A percentile compares a stretch with the other conserved stretches of the same genome.
These are phyloP conservation scores for Aspergillus bertholletiae DNA, from an alignment of 495 filamentous ascomycete species.

Conservation along the genomic window DNA sequence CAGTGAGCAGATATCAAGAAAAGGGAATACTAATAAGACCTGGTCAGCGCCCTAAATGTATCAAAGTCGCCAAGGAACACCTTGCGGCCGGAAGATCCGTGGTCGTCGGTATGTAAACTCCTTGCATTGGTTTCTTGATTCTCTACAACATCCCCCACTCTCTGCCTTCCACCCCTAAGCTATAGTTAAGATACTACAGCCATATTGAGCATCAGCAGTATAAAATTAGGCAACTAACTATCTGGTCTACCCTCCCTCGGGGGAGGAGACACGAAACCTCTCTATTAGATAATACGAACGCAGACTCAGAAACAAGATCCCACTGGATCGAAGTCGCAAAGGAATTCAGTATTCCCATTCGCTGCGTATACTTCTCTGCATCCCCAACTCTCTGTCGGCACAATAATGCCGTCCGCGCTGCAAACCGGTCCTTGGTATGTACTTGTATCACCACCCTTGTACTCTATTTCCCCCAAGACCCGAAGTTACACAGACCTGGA, in stretches of 20 bases:
- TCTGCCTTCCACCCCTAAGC: background rate
- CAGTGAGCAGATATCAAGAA: background rate
- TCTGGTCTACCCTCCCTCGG: background rate
- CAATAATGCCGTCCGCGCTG: slow-evolving; percentile 79
- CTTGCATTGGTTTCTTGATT: slow-evolving; percentile 8
- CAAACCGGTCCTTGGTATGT: slow-evolving; percentile 50
- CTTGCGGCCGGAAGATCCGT: slow-evolving; percentile 65
- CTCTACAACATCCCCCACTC: background rate
- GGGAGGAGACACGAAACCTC: background rate
- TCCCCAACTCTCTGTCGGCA: slow-evolving; percentile 73
- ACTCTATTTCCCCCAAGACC: background rate
- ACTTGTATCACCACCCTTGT: background rate
- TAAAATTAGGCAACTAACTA: background rate
- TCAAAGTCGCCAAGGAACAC: slow-evolving; percentile 67
- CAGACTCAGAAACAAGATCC: slow-evolving; percentile 67
- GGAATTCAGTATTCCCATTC: slow-evolving; percentile 68
- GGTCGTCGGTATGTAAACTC: slow-evolving; percentile 62
- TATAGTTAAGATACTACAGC: background rate
- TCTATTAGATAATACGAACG: slow-evolving; percentile 83
- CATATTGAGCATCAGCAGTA: background rate
- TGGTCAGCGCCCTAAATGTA: slow-evolving; percentile 70
- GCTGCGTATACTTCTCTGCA: slow-evolving; percentile 83
- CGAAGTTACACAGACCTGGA: background rate
- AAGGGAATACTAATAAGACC: slow-evolving; percentile 9
- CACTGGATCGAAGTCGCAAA: slow-evolving; percentile 73